Conservation (phyloP, 768 basidiomycete species). For the Naematelia encephala region DNA sequence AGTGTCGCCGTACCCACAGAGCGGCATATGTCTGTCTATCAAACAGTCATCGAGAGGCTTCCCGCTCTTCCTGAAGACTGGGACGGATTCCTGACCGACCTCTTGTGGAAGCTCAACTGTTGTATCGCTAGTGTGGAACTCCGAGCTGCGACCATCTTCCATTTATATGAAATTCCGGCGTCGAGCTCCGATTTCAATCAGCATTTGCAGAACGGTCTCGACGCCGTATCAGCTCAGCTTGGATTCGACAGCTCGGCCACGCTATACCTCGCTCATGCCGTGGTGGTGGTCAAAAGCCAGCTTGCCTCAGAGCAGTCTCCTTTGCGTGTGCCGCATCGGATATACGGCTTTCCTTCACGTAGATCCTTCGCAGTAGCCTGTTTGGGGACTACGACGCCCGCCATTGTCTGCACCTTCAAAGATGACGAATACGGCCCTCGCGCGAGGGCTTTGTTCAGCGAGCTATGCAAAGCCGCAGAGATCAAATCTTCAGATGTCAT, state of each 20-base stretch:
- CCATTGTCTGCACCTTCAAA: not conserved
- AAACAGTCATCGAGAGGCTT: constrained; percentile 21
- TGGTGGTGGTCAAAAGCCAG: constrained; percentile 62
- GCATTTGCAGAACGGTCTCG: constrained; percentile 53
- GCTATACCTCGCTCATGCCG: constrained; percentile 75
- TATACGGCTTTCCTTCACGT: not conserved
- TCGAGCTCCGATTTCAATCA: constrained; percentile 47
- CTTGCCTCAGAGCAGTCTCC: constrained; percentile 51
- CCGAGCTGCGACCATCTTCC: constrained; percentile 80
- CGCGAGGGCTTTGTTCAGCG: not conserved
- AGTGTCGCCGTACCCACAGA: constrained; percentile 67
- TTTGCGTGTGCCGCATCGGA: constrained; percentile 57
- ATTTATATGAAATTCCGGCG: constrained; percentile 69
- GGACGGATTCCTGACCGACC: constrained; percentile 74
- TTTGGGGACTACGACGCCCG: not conserved
- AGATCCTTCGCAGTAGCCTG: not conserved
- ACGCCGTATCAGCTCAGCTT: constrained; percentile 63
- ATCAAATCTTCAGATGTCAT: not conserved
- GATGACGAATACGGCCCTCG: not conserved
- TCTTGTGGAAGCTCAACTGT: constrained; percentile 75
- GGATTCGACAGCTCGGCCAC: constrained; percentile 58
- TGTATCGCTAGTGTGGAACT: constrained; percentile 75
- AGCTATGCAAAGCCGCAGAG: not conserved
- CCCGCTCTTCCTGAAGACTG: constrained; percentile 52
- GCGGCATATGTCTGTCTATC: constrained; percentile 62